Conservation (phyloP, 2,329 filamentous ascomycete species). For the Metarhizium rileyi region DNA sequence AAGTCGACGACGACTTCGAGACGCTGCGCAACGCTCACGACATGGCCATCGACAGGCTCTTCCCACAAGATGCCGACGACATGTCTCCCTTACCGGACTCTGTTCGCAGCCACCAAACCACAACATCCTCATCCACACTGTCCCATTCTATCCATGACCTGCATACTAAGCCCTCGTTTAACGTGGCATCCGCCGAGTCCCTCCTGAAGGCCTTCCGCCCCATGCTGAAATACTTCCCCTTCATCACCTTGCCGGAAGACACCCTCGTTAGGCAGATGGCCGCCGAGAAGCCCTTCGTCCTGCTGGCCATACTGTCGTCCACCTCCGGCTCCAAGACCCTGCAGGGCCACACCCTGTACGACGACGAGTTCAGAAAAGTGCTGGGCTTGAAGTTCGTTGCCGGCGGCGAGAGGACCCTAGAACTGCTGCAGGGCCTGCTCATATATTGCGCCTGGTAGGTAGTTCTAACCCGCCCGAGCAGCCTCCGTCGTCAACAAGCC, state of each 20-base stretch:
- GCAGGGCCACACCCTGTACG: slow-evolving; percentile 43
- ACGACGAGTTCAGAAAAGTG: slow-evolving; percentile 47
- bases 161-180: slow-evolving; percentile 42
- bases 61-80: slow-evolving; percentile 20
- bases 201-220: slow-evolving; percentile 33
- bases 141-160: slow-evolving; percentile 28
- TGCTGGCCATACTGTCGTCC: slow-evolving; percentile 43
- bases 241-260: slow-evolving; percentile 29
- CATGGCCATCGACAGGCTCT: slow-evolving; percentile 29
- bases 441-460: slow-evolving; percentile 48
- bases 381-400: slow-evolving; percentile 47
- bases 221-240: slow-evolving; percentile 36
- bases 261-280: slow-evolving; percentile 35
- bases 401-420: slow-evolving; percentile 45
- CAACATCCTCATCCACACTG: slow-evolving; percentile 16
- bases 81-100: slow-evolving; percentile 2
- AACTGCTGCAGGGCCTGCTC: slow-evolving; percentile 46
- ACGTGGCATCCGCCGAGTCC: slow-evolving; percentile 40
- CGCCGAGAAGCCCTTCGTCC: slow-evolving; percentile 38
- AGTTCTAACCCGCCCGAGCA: no score
- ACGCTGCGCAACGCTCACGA: slow-evolving; percentile 33
- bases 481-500: no score
- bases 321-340: slow-evolving; percentile 37
- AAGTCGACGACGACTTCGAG: slow-evolving; percentile 30
- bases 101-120: slow-evolving; percentile 14